A percentile compares a stretch with the other conserved stretches of the same genome.
These are phyloP conservation scores for Colletotrichum sublineola DNA, from an alignment of 2,329 filamentous ascomycete species.

Conservation along the genomic window DNA sequence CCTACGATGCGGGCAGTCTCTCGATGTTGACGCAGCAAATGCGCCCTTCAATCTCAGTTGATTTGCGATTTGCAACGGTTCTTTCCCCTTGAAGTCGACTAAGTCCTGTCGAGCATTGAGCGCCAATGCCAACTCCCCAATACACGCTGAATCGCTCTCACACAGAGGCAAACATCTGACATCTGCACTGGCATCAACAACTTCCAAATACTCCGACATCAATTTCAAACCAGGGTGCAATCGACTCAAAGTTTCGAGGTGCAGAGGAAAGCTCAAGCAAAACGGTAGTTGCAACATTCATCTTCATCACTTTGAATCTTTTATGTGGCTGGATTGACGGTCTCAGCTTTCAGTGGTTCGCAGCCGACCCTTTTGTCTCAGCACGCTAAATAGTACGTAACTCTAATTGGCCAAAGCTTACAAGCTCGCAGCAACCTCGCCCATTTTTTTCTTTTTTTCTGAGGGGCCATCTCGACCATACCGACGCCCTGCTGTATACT, in stretches of 20 bases:
- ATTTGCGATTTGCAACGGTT: neutral
- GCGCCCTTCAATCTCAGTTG: neutral
- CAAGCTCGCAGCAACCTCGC: conserved; percentile 2
- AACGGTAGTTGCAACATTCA: neutral
- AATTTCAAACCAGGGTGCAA: neutral
- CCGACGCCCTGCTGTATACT: neutral
- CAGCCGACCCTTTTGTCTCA: neutral
- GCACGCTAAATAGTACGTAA: neutral
- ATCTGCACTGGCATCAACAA: neutral
- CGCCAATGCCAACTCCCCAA: neutral
- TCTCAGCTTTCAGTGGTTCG: neutral
- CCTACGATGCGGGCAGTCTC: neutral
- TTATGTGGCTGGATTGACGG: neutral
- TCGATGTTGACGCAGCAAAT: neutral
- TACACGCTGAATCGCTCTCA: neutral
- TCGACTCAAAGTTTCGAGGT: neutral
- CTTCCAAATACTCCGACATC: neutral
- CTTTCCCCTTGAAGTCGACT: neutral
- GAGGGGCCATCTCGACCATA: conserved; percentile 15
- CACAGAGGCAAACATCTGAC: neutral
- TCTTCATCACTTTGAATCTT: neutral
- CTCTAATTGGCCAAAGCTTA: conserved; percentile 17
- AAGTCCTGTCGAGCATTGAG: neutral
- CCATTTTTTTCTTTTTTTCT: neutral
- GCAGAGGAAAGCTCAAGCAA: neutral